These are phyloP conservation scores for Boletellus deceptivus DNA, from an alignment of 1,284 basidiomycete genomes.

Conservation along the genomic window DNA sequence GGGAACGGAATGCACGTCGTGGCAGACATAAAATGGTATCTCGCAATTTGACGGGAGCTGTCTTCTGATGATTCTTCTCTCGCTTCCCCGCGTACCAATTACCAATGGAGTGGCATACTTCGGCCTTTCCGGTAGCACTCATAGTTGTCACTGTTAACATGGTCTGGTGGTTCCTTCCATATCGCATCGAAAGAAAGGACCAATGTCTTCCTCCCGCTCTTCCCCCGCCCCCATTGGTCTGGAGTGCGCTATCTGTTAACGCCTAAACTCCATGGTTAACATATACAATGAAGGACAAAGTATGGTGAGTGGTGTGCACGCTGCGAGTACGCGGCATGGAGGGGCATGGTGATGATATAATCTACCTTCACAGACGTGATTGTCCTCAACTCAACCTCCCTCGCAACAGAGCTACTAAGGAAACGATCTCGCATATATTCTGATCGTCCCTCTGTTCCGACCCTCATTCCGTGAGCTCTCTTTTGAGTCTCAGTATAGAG, in stretches of 20 bases:
- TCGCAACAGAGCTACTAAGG: conserved; percentile 1
- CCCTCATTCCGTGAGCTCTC: not conserved
- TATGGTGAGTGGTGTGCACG: not conserved
- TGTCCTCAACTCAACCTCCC: not conserved
- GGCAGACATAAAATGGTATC: too few relatives aligned
- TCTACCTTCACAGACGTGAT: not conserved
- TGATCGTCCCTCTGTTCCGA: conserved; percentile 4
- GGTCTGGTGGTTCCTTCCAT: too few relatives aligned
- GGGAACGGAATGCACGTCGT: too few relatives aligned
- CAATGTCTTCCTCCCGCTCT: not conserved
- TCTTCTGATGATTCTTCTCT: too few relatives aligned
- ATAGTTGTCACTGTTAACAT: too few relatives aligned
- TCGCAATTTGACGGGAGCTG: too few relatives aligned
- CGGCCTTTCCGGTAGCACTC: too few relatives aligned
- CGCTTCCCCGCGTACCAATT: too few relatives aligned
- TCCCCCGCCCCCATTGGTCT: not conserved
- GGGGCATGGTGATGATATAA: not conserved
- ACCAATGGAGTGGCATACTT: too few relatives aligned
- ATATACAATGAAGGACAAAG: not conserved
- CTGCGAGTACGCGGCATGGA: not conserved
- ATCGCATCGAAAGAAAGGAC: too few relatives aligned
- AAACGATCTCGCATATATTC: conserved; percentile 7
- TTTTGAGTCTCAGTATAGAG: not conserved
- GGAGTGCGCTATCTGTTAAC: not conserved
- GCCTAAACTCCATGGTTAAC: not conserved